phyloP scores from a whole-genome alignment of 495 filamentous ascomycete genomes.

The Penicillium bovifimosum region DNA sequence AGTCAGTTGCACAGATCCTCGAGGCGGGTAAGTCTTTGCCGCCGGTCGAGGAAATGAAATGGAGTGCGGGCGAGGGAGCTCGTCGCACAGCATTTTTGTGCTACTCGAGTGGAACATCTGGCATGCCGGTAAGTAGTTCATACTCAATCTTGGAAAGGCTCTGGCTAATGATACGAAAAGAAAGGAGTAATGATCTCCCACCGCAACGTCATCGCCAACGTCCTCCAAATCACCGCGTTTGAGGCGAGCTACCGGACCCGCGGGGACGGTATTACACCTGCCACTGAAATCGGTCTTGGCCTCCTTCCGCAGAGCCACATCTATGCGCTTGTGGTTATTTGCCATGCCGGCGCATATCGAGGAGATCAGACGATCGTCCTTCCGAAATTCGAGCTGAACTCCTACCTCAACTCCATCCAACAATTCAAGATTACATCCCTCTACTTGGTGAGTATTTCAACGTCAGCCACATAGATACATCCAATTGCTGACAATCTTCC shows the following conservation, averaged over 20 bases:
- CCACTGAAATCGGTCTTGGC: slow-evolving; percentile 60
- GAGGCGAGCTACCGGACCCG: slow-evolving; percentile 46
- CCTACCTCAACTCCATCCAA: slow-evolving; percentile 62
- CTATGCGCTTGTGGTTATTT: slow-evolving; percentile 74
- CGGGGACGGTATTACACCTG: slow-evolving; percentile 22
- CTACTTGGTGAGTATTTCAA: slow-evolving; percentile 50
- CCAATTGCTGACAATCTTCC: neutral
- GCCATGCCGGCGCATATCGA: slow-evolving; percentile 61
- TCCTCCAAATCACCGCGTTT: slow-evolving; percentile 55
- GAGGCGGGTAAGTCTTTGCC: slow-evolving; percentile 57
- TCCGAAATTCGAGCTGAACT: slow-evolving; percentile 73
- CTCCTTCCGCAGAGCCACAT: slow-evolving; percentile 84
- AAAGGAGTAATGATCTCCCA: slow-evolving; percentile 97
- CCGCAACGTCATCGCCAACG: slow-evolving; percentile 81
- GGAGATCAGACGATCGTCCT: slow-evolving; percentile 77
- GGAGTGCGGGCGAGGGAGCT: slow-evolving; percentile 68
- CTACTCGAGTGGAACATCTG: slow-evolving; percentile 86
- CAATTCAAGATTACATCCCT: slow-evolving; percentile 65
- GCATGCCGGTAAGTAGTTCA: slow-evolving; percentile 59
- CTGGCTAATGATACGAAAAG: slow-evolving; percentile 30
- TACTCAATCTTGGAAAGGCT: neutral
- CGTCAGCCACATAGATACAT: neutral
- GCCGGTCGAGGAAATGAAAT: slow-evolving; percentile 58
- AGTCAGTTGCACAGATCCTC: slow-evolving; percentile 66
- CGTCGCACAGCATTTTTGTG: slow-evolving; percentile 78